Conservation (phyloP, 2,329 filamentous ascomycete species). For the Aureobasidium sp. region DNA sequence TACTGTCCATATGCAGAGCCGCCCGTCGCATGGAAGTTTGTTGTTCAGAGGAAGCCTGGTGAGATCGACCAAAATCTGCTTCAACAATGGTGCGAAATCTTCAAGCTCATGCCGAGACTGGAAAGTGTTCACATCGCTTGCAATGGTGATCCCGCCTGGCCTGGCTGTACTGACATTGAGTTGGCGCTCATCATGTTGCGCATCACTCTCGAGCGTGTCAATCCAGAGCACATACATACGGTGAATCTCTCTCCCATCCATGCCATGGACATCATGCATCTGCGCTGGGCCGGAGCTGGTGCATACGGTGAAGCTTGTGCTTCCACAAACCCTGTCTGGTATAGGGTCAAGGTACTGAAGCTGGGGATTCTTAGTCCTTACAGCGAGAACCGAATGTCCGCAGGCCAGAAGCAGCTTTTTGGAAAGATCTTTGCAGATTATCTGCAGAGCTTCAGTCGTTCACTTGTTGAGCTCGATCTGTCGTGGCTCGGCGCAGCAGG, state of each 20-base stretch:
- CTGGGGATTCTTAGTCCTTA: conserved; percentile 25
- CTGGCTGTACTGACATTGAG: conserved; percentile 24
- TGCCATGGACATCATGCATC: conserved; percentile 27
- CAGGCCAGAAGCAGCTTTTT: conserved; percentile 24
- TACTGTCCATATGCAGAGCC: conserved; percentile 3
- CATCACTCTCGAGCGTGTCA: conserved; percentile 22
- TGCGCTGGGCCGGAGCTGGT: conserved; percentile 27
- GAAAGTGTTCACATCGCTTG: conserved; percentile 22
- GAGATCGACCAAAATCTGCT: not conserved
- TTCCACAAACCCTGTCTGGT: conserved; percentile 21
- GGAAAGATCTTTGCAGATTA: conserved; percentile 27
- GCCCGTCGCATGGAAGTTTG: conserved; percentile 10
- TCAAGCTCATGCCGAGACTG: conserved; percentile 20
- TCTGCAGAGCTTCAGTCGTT: conserved; percentile 25
- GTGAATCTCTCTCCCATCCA: conserved; percentile 25
- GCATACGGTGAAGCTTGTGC: conserved; percentile 20
- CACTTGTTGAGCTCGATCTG: conserved; percentile 24
- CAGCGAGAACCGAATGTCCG: conserved; percentile 17
- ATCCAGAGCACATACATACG: conserved; percentile 19
- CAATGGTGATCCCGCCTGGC: conserved; percentile 26
- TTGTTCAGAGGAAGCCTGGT: conserved; percentile 2
- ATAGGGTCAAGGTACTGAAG: conserved; percentile 23
- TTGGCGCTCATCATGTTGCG: conserved; percentile 24
- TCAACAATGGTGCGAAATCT: conserved; percentile 20
- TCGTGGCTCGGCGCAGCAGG: conserved; percentile 26